Evolutionary conservation across 805 yeast genomes (phyloP).

Genomic region (Yarrowia deformans): DNA sequence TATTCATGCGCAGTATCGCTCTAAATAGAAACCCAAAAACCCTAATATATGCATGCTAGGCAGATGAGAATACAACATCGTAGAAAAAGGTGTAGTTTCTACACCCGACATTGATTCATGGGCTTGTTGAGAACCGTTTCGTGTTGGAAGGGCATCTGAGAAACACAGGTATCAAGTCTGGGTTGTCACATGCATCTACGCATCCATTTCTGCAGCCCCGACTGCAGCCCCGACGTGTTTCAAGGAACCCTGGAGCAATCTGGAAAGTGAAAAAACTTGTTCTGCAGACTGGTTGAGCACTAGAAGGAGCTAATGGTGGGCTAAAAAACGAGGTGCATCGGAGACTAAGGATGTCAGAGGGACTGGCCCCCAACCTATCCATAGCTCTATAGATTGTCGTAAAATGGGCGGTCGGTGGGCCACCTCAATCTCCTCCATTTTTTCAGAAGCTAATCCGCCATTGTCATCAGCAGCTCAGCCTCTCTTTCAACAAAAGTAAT

Average conservation of each 20-base stretch:
- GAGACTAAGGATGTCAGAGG: no score
- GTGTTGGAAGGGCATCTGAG: background rate
- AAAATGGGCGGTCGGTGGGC: background rate
- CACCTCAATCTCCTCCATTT: background rate
- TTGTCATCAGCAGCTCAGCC: background rate
- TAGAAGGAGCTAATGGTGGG: no score
- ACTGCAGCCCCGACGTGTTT: background rate
- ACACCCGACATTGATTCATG: background rate
- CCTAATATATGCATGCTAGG: background rate
- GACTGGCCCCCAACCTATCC: no score
- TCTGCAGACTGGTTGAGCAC: no score
- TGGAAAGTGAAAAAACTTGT: no score
- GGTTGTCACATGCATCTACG: background rate
- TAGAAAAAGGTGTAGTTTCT: background rate
- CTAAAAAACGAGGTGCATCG: no score
- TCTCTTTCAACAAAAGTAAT: conserved; percentile 3
- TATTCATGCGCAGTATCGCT: conserved; percentile 19
- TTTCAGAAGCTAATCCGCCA: background rate
- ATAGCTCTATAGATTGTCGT: no score
- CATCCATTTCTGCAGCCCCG: background rate
- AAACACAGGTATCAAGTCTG: background rate
- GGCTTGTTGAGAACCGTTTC: background rate
- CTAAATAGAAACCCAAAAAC: conserved; percentile 12
- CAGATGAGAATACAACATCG: background rate
- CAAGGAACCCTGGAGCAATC: background rate